Evolutionary conservation across 2,329 filamentous ascomycete species (phyloP).

Genomic region (Clonostachys rhizophaga): DNA sequence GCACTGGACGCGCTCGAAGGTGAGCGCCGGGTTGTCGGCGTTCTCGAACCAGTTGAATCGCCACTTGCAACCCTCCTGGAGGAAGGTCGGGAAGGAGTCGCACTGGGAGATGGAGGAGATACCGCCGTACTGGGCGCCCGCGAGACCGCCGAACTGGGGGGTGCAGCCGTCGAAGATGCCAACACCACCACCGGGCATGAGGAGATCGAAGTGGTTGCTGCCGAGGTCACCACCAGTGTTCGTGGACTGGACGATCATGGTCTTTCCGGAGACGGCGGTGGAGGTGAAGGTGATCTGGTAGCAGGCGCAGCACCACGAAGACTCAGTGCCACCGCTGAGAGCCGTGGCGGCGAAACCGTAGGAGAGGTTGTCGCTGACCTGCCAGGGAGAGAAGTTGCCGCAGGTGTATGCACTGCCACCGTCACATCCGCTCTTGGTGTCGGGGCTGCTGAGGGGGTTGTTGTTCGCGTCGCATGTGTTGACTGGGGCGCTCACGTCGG

Average conservation of each 20-base stretch:
- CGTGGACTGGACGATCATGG: slow-evolving; percentile 59
- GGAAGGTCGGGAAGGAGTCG: slow-evolving; percentile 42
- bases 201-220: slow-evolving; percentile 54
- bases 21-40: slow-evolving; percentile 51
- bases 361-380: slow-evolving; percentile 49
- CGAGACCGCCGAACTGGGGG: slow-evolving; percentile 35
- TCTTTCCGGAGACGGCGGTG: slow-evolving; percentile 50
- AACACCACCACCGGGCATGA: slow-evolving; percentile 49
- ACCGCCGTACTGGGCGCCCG: slow-evolving; percentile 53
- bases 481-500: slow-evolving; percentile 42
- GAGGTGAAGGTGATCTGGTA: slow-evolving; percentile 50
- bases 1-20: slow-evolving; percentile 51
- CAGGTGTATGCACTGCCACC: slow-evolving; percentile 58
- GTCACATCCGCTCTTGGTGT: slow-evolving; percentile 47
- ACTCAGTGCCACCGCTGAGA: slow-evolving; percentile 49
- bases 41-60: slow-evolving; percentile 60
- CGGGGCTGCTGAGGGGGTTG: slow-evolving; percentile 43
- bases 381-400: slow-evolving; percentile 57
- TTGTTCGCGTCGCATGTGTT: slow-evolving; percentile 50
- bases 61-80: slow-evolving; percentile 57
- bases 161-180: slow-evolving; percentile 50
- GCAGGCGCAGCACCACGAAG: slow-evolving; percentile 62
- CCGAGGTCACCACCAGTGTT: slow-evolving; percentile 57
- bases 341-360: slow-evolving; percentile 63
- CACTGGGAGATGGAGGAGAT: slow-evolving; percentile 45